Evolutionary conservation across 1,139 yeast species (phyloP).

Genomic region (Yamadazyma triangularis): DNA sequence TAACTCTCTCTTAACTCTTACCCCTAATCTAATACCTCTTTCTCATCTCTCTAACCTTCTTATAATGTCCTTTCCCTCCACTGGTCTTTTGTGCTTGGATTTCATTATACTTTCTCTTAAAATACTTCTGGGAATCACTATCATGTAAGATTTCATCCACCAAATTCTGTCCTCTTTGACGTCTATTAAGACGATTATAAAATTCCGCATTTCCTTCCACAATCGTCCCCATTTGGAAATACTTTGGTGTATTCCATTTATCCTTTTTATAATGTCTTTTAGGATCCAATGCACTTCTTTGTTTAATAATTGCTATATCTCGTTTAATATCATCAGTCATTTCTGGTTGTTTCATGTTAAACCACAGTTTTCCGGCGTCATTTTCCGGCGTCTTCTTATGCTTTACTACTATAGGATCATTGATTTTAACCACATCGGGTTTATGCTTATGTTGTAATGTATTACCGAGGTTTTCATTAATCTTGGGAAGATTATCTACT

Average conservation of each 20-base stretch:
- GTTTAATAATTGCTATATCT: slow-evolving; percentile 73
- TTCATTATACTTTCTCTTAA: slow-evolving; percentile 78
- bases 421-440: slow-evolving; percentile 29
- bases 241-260: slow-evolving; percentile 75
- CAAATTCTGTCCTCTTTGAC: slow-evolving; percentile 71
- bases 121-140: slow-evolving; percentile 65
- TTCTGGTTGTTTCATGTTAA: slow-evolving; percentile 76
- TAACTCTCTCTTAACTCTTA: not conserved
- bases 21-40: slow-evolving; percentile 33
- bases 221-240: slow-evolving; percentile 85
- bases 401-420: slow-evolving; percentile 45
- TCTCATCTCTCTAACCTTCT: slow-evolving; percentile 61
- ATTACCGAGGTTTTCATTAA: slow-evolving; percentile 24
- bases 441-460: slow-evolving; percentile 13
- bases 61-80: slow-evolving; percentile 69
- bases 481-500: slow-evolving; percentile 32
- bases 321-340: slow-evolving; percentile 69
- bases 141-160: slow-evolving; percentile 82
- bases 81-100: slow-evolving; percentile 72
- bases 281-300: slow-evolving; percentile 90
- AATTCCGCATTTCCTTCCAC: slow-evolving; percentile 79
- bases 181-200: slow-evolving; percentile 63
- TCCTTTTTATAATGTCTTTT: slow-evolving; percentile 92
- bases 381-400: slow-evolving; percentile 13
- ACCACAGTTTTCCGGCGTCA: slow-evolving; percentile 68